These are phyloP conservation scores for Calonectria hawksworthii DNA, from an alignment of 2,329 filamentous ascomycete genomes.

Conservation along the genomic window DNA sequence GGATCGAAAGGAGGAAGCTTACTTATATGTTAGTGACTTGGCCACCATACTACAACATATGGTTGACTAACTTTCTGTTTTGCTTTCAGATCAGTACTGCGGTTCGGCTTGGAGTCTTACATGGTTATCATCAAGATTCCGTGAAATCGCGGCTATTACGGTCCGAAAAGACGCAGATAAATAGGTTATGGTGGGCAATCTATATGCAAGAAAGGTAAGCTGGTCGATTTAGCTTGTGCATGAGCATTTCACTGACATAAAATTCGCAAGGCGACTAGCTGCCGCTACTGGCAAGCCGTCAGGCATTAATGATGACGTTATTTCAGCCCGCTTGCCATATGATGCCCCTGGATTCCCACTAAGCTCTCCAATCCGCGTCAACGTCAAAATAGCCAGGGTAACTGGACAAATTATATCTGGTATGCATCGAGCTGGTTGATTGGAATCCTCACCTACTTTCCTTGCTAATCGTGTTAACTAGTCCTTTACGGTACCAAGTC, in stretches of 20 bases:
- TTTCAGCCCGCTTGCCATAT: conserved; percentile 2
- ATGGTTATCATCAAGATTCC: conserved; percentile 31
- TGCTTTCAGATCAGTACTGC: neutral
- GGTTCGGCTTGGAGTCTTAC: conserved; percentile 26
- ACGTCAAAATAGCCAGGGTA: conserved; percentile 17
- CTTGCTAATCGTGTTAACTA: neutral
- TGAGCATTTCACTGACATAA: neutral
- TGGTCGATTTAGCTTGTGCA: neutral
- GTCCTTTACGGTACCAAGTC: conserved; percentile 13
- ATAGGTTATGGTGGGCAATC: conserved; percentile 47
- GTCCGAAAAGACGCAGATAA: conserved; percentile 39
- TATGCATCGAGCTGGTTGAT: neutral
- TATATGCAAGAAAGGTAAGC: conserved; percentile 40
- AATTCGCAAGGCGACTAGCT: conserved; percentile 1
- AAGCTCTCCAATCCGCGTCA: conserved; percentile 9
- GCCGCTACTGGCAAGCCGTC: conserved; percentile 20
- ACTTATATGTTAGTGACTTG: conserved; percentile 3
- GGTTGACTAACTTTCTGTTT: neutral
- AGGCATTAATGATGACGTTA: conserved; percentile 15
- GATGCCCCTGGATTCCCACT: conserved; percentile 16
- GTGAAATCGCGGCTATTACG: conserved; percentile 24
- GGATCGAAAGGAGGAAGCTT: conserved; percentile 22
- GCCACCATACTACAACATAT: too few species aligned
- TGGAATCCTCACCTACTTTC: neutral
- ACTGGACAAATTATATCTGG: conserved; percentile 16